phyloP scores from a whole-genome alignment of 306 rosid species.

The Datisca glomerata region DNA sequence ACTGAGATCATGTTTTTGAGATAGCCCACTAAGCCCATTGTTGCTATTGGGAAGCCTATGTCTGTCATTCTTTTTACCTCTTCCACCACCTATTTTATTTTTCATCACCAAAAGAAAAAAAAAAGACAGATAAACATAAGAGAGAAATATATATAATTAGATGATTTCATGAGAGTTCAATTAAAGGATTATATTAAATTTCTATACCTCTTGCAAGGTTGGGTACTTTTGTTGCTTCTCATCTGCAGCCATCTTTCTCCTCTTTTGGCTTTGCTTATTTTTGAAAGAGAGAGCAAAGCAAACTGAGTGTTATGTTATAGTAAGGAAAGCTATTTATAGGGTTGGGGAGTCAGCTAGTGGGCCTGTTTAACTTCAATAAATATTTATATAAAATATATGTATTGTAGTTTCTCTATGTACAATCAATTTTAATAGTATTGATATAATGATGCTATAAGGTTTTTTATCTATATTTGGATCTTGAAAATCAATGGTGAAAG shows the following conservation, averaged over 20 bases:
- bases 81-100: constrained; percentile 64
- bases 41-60: constrained; percentile 66
- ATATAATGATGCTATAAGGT: no score
- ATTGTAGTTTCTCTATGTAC: no score
- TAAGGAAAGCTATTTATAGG: no score
- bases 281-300: no score
- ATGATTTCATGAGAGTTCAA: no score
- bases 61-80: constrained; percentile 52
- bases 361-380: no score
- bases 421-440: no score
- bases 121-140: not conserved
- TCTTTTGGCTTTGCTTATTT: not conserved
- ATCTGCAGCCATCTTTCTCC: not conserved
- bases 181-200: not conserved
- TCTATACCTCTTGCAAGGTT: not conserved
- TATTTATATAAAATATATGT: no score
- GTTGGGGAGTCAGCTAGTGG: no score
- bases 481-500: no score
- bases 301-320: no score
- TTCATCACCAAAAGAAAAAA: not conserved
- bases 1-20: constrained; percentile 22
- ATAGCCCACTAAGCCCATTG: constrained; percentile 55
- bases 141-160: not conserved
- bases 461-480: no score
- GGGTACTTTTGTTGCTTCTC: constrained; percentile 16